Evolutionary conservation across 2,329 filamentous ascomycete species (phyloP).

Genomic region (Colletotrichum karsti): DNA sequence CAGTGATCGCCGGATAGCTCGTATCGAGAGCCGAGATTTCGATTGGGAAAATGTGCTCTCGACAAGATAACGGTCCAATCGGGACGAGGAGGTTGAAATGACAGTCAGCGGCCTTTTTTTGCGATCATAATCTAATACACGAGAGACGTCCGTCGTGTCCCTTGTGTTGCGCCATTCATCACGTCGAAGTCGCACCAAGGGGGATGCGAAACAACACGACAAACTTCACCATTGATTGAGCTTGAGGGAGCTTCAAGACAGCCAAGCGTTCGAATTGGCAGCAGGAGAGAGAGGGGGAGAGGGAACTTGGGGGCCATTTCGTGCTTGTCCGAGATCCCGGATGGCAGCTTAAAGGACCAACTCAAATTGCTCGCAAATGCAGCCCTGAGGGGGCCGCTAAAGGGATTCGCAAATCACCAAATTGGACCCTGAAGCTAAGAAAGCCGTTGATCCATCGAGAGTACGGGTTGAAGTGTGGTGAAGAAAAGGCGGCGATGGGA

Average conservation of each 20-base stretch:
- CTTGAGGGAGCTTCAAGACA: background rate
- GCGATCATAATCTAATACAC: background rate
- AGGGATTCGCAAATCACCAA: background rate
- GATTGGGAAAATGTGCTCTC: background rate
- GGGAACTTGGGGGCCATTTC: slow-evolving; percentile 17
- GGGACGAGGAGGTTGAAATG: background rate
- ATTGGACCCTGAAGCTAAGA: background rate
- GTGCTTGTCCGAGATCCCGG: slow-evolving; percentile 1
- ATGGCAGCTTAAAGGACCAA: background rate
- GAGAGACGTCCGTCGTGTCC: background rate
- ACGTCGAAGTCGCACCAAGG: background rate
- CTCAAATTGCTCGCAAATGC: background rate
- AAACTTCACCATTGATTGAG: background rate
- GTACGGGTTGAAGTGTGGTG: background rate
- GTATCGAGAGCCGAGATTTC: background rate
- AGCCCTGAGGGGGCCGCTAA: slow-evolving; percentile 1
- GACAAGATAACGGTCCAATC: background rate
- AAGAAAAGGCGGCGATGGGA: background rate
- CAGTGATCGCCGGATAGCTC: background rate
- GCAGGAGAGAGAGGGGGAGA: background rate
- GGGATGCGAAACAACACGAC: background rate
- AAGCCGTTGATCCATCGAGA: background rate
- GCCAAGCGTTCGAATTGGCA: background rate
- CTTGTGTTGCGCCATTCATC: background rate
- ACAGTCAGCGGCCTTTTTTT: background rate